A percentile compares a stretch with the other conserved stretches of the same genome.
Evolutionary conservation across 164 flowering plant species (phyloP).

Genomic region (Berberis vulgaris): DNA sequence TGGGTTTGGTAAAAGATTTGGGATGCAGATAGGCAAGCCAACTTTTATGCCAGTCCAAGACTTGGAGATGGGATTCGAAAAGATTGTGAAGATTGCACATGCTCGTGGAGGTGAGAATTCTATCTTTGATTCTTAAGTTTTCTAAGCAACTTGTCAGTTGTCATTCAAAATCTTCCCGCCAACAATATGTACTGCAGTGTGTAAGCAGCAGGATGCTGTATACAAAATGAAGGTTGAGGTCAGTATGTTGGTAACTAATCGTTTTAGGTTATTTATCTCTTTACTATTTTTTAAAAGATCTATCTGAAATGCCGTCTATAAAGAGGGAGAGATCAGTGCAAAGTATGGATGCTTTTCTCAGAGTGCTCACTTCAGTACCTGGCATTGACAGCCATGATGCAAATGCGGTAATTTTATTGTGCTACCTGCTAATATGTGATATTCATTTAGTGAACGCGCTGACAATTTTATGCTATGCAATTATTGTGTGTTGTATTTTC

Average conservation of each 20-base stretch:
- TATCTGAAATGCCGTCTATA: conserved; percentile 14
- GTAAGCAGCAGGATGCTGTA: conserved; percentile 51
- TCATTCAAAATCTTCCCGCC: neutral
- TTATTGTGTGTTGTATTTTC: neutral
- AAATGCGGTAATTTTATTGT: conserved; percentile 43
- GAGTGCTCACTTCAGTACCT: conserved; percentile 73
- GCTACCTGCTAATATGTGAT: neutral
- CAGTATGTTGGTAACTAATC: conserved; percentile 12
- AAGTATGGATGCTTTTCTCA: conserved; percentile 50
- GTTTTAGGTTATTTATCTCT: neutral
- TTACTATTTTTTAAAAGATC: neutral
- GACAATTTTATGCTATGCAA: neutral
- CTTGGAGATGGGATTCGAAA: conserved; percentile 92
- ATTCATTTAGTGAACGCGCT: neutral
- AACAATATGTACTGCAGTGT: conserved; percentile 36
- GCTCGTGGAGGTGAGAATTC: conserved; percentile 63
- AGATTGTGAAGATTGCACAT: conserved; percentile 82
- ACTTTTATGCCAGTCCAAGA: conserved; percentile 71
- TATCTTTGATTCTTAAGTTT: neutral
- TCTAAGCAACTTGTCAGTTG: neutral
- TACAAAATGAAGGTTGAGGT: conserved; percentile 76
- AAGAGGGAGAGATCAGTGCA: conserved; percentile 69
- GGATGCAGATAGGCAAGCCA: conserved; percentile 76
- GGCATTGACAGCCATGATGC: conserved; percentile 82
- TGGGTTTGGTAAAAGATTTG: conserved; percentile 37